Conservation (phyloP, 805 yeast species). For the Candida alai region DNA sequence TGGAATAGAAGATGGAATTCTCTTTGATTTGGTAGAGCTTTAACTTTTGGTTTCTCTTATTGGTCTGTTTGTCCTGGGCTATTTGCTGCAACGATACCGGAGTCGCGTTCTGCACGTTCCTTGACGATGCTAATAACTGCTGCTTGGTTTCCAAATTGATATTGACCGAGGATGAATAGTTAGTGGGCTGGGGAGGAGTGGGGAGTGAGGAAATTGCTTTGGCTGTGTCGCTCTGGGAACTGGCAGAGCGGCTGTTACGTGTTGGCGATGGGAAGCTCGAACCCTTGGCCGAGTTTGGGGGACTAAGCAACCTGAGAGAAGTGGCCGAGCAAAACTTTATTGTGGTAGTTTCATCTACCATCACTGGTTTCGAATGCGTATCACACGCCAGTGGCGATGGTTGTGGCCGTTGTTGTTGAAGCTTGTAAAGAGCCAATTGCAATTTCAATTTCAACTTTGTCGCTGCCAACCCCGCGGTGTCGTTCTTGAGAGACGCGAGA, state of each 20-base stretch:
- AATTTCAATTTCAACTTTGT: constrained; percentile 40
- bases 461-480: constrained; percentile 39
- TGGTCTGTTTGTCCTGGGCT: constrained; percentile 15
- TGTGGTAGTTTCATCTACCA: constrained; percentile 3
- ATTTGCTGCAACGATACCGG: constrained; percentile 20
- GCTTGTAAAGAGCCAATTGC: constrained; percentile 39
- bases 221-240: neutral
- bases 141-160: constrained; percentile 20
- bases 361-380: neutral
- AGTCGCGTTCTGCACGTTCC: constrained; percentile 3
- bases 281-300: constrained; percentile 8
- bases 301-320: constrained; percentile 7
- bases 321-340: constrained; percentile 8
- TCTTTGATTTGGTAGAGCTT: constrained; percentile 37
- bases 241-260: neutral
- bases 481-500: constrained; percentile 14
- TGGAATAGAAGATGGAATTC: constrained; percentile 26
- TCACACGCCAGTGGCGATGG: neutral
- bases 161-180: constrained; percentile 17
- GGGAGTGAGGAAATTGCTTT: constrained; percentile 10
- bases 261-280: constrained; percentile 7
- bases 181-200: constrained; percentile 14
- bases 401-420: constrained; percentile 19
- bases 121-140: constrained; percentile 6
- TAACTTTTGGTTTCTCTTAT: constrained; percentile 18